A percentile compares a stretch with the other conserved stretches of the same genome.
phyloP scores from a whole-genome alignment of 345 rosid genomes.

The Trapa incisa region DNA sequence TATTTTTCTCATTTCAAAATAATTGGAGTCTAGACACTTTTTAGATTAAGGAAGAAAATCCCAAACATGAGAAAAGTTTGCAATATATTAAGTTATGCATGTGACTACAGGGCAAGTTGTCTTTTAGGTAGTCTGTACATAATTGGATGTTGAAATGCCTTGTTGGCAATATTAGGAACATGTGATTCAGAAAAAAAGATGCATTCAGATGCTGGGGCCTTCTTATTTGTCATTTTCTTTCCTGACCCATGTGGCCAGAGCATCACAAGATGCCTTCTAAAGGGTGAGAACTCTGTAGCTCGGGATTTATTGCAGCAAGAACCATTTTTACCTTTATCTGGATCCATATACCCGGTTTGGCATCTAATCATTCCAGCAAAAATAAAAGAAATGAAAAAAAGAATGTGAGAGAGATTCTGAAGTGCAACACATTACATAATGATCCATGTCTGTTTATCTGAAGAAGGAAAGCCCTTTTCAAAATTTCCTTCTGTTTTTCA shows the following conservation, averaged over 20 bases:
- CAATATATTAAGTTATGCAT: constrained; percentile 12
- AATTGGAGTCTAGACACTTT: background rate
- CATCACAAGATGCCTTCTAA: background rate
- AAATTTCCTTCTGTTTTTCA: no score
- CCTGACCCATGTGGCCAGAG: background rate
- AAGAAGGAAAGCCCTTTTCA: background rate
- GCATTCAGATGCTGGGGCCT: constrained; percentile 6
- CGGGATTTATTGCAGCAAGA: background rate
- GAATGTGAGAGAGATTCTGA: no score
- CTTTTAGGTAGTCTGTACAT: constrained; percentile 12
- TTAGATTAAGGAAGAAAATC: background rate
- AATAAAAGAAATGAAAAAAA: no score
- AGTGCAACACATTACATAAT: no score
- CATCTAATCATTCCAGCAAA: no score
- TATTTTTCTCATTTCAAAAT: no score
- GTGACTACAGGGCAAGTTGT: constrained; percentile 19
- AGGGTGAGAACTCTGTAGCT: background rate
- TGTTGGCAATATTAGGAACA: constrained; percentile 6
- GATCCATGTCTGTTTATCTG: background rate
- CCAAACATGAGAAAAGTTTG: background rate
- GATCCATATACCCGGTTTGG: background rate
- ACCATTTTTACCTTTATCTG: background rate
- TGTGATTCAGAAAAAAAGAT: constrained; percentile 2
- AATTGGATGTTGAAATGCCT: constrained; percentile 10
- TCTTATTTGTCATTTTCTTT: constrained; percentile 10